Percentiles rank a stretch among this genome's conserved stretches.
These are phyloP conservation scores for Gossypium trilobum DNA, from an alignment of 441 rosid species.

Conservation along the genomic window DNA sequence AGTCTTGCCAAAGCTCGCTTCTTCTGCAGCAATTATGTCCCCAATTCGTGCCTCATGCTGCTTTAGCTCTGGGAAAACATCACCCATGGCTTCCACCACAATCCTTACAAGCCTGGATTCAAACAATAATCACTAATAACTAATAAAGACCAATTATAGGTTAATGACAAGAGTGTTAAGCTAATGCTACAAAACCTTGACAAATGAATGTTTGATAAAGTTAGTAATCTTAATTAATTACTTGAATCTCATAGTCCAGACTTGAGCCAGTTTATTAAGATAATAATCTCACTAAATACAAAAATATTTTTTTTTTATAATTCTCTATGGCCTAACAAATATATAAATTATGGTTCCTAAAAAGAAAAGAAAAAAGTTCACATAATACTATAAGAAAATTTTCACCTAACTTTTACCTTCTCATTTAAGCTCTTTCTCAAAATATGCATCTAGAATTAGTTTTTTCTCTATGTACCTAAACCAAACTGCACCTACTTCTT, in stretches of 20 bases:
- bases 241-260: background rate
- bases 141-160: background rate
- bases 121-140: constrained; percentile 15
- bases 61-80: constrained; percentile 80
- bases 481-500: background rate
- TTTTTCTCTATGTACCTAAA: background rate
- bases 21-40: constrained; percentile 71
- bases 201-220: background rate
- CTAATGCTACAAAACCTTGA: background rate
- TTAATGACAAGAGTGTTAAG: background rate
- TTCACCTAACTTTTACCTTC: background rate
- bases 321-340: background rate
- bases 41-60: constrained; percentile 63
- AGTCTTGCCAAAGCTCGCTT: constrained; percentile 88
- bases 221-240: background rate
- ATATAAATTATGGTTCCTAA: background rate
- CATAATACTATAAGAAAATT: background rate
- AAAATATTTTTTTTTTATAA: background rate
- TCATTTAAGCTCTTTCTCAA: background rate
- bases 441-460: background rate
- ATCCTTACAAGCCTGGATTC: constrained; percentile 61
- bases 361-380: background rate
- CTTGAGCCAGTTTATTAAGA: background rate
- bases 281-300: background rate
- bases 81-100: constrained; percentile 70